phyloP scores from a whole-genome alignment of 1,284 basidiomycete genomes.

The Anthracocystis walkeri region DNA sequence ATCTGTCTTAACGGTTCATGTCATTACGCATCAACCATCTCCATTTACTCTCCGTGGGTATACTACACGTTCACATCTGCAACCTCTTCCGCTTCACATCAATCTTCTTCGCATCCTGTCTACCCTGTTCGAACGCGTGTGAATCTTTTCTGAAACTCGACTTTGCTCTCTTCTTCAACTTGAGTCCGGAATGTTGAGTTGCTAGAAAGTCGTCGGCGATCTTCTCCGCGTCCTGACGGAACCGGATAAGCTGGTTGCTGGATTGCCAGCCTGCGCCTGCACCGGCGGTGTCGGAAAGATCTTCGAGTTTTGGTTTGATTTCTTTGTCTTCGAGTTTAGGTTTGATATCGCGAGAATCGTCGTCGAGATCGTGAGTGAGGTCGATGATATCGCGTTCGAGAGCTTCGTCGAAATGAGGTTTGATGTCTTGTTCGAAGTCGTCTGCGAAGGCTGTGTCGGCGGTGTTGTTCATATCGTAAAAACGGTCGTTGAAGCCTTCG shows the following conservation, averaged over 20 bases:
- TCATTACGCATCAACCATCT: neutral
- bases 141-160: slow-evolving; percentile 32
- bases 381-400: slow-evolving; percentile 22
- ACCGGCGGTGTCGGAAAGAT: neutral
- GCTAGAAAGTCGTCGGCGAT: slow-evolving; percentile 55
- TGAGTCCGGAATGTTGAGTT: slow-evolving; percentile 32
- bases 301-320: slow-evolving; percentile 16
- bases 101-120: slow-evolving; percentile 46
- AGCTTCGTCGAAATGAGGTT: slow-evolving; percentile 33
- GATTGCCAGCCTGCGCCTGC: slow-evolving; percentile 36
- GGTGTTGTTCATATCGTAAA: slow-evolving; percentile 14
- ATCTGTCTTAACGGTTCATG: too few species aligned
- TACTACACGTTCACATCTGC: slow-evolving; percentile 14
- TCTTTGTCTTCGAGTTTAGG: slow-evolving; percentile 29
- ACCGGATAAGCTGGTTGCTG: slow-evolving; percentile 43
- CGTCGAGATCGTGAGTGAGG: slow-evolving; percentile 15
- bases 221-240: slow-evolving; percentile 46
- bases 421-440: slow-evolving; percentile 24
- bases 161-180: slow-evolving; percentile 37
- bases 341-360: slow-evolving; percentile 14
- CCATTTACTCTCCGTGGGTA: neutral
- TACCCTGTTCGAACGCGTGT: slow-evolving; percentile 43
- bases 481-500: slow-evolving; percentile 19
- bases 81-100: slow-evolving; percentile 53
- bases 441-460: neutral